Evolutionary conservation across 2,329 filamentous ascomycete genomes (phyloP), one percentile per base, ranked within the genome.

Genomic region (Aureobasidium sp.): DNA sequence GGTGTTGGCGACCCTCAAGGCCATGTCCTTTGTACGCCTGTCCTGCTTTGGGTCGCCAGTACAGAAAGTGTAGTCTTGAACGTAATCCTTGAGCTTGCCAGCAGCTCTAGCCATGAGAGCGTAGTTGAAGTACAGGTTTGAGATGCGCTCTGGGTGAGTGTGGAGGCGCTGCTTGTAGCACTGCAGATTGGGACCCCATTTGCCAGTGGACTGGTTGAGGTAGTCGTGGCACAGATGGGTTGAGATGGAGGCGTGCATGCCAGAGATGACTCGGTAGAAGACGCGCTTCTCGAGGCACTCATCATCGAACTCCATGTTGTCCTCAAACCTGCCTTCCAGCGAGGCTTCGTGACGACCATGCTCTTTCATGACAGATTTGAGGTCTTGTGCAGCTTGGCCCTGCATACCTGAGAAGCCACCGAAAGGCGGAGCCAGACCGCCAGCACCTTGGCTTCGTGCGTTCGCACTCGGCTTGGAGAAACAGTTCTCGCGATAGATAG

Each of bases 81-180:
- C 82, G 68, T 92, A 87, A 27, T 90, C 89, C 14, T 88, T 89
- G 9, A 97, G 83, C 77, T 99, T 99, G 59, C 90, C 89, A 44
- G 97, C 84, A 14, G 94, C 94, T 55, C 94, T 89, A 29, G 93
- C 88, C 44, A 99, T 82, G n/a, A 99, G 83, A 0, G 94, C 94
- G 72, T 96, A 99, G 83, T 99, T 97, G 80, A 99, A 99, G 79
- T 99, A 99, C 55, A 99, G 82, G 75, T 99, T 99, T 68, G 92
- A 94, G 71, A 99, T 89, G 64, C 93, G 89, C 68, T 99, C 94
- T 0, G 93, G 91, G 72, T 89, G 85, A 25, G 82, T 80, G 74
- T 96, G 90, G 17, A 99, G 83, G n/a, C 94, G 86, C 37, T 86
- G 79, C 71, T 89, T 86, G 81, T 96, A 99, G 80, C 94, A 99